These are phyloP conservation scores for Podospora comata DNA, from an alignment of 495 filamentous ascomycete species.

Conservation along the genomic window DNA sequence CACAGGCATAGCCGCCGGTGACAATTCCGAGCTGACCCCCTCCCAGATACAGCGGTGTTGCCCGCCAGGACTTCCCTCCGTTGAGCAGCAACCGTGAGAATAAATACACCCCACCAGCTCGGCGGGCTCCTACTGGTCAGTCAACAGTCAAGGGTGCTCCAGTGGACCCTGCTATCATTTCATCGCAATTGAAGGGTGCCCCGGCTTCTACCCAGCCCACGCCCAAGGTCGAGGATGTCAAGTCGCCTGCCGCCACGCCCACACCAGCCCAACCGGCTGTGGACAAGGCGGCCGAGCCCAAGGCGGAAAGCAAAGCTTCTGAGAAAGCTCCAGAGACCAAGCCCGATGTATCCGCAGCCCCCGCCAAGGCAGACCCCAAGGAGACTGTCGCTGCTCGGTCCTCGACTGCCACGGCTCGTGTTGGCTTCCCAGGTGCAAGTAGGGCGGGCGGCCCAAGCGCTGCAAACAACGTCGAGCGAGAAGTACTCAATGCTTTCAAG, in stretches of 20 bases:
- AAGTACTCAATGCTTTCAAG: conserved; percentile 76
- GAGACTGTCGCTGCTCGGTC: conserved; percentile 30
- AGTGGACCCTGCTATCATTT: conserved; percentile 79
- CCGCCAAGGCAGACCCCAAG: conserved; percentile 34
- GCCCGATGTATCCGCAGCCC: conserved; percentile 15
- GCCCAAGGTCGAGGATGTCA: conserved; percentile 46
- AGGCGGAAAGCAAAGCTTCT: conserved; percentile 24
- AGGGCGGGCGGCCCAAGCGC: conserved; percentile 55
- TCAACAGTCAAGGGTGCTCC: conserved; percentile 70
- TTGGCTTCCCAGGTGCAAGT: conserved; percentile 33
- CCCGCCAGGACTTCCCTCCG: conserved; percentile 68
- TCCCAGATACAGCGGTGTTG: conserved; percentile 84
- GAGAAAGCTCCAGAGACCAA: conserved; percentile 34
- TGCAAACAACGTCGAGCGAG: conserved; percentile 71
- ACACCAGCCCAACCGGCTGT: conserved; percentile 25
- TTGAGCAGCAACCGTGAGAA: conserved; percentile 55
- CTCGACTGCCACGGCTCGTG: conserved; percentile 36
- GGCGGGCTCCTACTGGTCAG: conserved; percentile 70
- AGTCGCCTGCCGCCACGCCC: conserved; percentile 20
- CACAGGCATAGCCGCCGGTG: background rate
- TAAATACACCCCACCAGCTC: conserved; percentile 86
- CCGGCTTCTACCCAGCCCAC: conserved; percentile 41
- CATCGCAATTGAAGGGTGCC: conserved; percentile 59
- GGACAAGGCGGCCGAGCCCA: conserved; percentile 31
- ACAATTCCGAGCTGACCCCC: conserved; percentile 24